Evolutionary conservation across 2,329 filamentous ascomycete genomes (phyloP), one percentile per base, ranked within the genome.

Genomic region (Xylaria sp.): DNA sequence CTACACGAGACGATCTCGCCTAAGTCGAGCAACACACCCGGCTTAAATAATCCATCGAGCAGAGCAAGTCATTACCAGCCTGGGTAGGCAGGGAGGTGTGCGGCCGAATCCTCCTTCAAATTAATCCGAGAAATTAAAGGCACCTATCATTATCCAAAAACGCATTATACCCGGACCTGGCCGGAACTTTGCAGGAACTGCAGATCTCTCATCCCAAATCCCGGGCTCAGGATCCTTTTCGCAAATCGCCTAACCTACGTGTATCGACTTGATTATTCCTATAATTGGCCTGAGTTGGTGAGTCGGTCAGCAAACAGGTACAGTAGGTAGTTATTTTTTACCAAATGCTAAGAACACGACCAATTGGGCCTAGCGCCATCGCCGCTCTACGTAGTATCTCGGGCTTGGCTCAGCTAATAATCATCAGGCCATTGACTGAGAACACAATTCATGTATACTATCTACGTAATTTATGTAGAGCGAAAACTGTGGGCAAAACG

Each of bases 171-270:
- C 60, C 51, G 60, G 51, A 37, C 3, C 37, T 35, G 32, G 32
- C 32, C 29, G 29, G 53, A 23, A 23, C 18, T 13, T 27, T 35
- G 48, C 62, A 44, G n/a, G 44, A 50, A n/a, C 61, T 58, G 42
- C 53, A 57, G 61, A 58, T 58, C 62, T 32, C 42, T n/a, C n/a
- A n/a, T n/a, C 37, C 50, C 21, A 40, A 40, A 18, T 25, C 60
- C 8, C 32, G 21, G 4, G 16, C 10, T 57, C 10, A 21, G 21
- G n/a, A 51, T 53, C 51, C 61, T 29, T 58, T 42, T 40, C 51
- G 5, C 35, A 42, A 10, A 27, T 42, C 37, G 37, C 55, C 55
- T 44, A 32, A n/a, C 53, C 13, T 13, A 13, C 5, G 40, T 44
- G 18, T 44, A 6, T 18, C 18, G 5, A 18, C 40, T 18, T 2